Conservation (phyloP, 768 basidiomycete genomes). For the Lactifluus hygrophoroides region DNA sequence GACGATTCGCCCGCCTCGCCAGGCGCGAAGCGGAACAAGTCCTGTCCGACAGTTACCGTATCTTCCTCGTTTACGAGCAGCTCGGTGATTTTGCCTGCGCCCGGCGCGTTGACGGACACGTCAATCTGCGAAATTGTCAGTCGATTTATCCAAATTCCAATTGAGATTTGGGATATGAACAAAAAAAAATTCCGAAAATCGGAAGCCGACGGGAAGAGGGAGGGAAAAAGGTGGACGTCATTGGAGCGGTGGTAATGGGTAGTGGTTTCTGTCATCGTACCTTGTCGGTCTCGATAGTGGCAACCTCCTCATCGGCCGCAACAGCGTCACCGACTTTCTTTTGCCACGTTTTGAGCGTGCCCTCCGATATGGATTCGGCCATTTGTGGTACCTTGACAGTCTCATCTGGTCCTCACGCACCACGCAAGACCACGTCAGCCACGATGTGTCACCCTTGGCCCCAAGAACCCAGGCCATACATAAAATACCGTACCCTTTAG, state of each 20-base stretch:
- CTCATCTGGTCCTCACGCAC: conserved; percentile 47
- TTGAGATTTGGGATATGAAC: too few relatives aligned
- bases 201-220: not conserved
- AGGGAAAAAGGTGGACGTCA: not conserved
- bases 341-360: conserved; percentile 89
- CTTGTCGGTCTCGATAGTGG: conserved; percentile 99
- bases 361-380: conserved; percentile 98
- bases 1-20: conserved; percentile 34
- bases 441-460: conserved; percentile 11
- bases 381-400: conserved; percentile 94
- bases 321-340: conserved; percentile 92
- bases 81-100: conserved; percentile 80
- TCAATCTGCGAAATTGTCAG: conserved; percentile 59
- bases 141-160: not conserved
- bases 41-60: conserved; percentile 91
- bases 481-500: conserved; percentile 47
- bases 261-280: too few relatives aligned
- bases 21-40: conserved; percentile 83
- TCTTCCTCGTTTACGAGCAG: conserved; percentile 86
- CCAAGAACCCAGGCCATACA: not conserved
- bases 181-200: not conserved
- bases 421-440: conserved; percentile 1
- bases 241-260: not conserved
- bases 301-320: conserved; percentile 89
- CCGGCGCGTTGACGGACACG: conserved; percentile 90